Percentiles rank a stretch among this genome's conserved stretches.
Evolutionary conservation across 108 stramenopile species (phyloP).

Genomic region (Chaetoceros muelleri): DNA sequence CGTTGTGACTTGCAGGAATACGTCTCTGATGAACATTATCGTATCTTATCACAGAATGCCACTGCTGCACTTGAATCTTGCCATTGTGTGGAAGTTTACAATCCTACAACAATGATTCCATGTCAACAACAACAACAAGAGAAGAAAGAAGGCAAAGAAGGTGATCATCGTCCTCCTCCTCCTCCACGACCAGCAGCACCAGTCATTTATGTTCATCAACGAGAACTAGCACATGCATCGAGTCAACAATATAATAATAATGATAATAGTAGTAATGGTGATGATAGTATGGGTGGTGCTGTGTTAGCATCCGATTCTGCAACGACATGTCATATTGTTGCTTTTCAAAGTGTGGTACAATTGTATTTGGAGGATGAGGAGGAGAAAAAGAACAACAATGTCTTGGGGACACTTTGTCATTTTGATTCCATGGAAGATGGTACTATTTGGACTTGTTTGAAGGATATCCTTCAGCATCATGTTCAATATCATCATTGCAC

Average conservation of each 20-base stretch:
- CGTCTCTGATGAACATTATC: too few relatives aligned
- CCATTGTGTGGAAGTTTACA: too few relatives aligned
- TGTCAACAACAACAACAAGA: too few relatives aligned
- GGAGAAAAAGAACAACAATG: background rate
- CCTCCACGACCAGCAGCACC: constrained; percentile 1
- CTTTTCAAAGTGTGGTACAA: constrained; percentile 35
- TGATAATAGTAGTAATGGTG: too few relatives aligned
- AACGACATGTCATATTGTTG: constrained; percentile 80
- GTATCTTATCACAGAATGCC: too few relatives aligned
- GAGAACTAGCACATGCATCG: constrained; percentile 33
- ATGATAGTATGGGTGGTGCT: too few relatives aligned
- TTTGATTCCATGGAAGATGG: constrained; percentile 55
- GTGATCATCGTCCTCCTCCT: too few relatives aligned
- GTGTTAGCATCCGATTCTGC: constrained; percentile 55
- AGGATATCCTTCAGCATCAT: constrained; percentile 51
- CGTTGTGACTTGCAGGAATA: too few relatives aligned
- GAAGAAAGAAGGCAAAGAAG: too few relatives aligned
- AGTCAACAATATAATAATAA: constrained; percentile 21
- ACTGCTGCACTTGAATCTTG: too few relatives aligned
- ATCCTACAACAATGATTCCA: too few relatives aligned
- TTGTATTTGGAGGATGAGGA: background rate
- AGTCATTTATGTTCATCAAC: constrained; percentile 38
- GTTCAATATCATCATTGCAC: constrained; percentile 24
- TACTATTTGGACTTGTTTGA: constrained; percentile 37
- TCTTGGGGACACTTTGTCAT: constrained; percentile 49